Base-by-base conservation (phyloP, 73 alveolate species). In the Symbiodinium natans region DNA sequence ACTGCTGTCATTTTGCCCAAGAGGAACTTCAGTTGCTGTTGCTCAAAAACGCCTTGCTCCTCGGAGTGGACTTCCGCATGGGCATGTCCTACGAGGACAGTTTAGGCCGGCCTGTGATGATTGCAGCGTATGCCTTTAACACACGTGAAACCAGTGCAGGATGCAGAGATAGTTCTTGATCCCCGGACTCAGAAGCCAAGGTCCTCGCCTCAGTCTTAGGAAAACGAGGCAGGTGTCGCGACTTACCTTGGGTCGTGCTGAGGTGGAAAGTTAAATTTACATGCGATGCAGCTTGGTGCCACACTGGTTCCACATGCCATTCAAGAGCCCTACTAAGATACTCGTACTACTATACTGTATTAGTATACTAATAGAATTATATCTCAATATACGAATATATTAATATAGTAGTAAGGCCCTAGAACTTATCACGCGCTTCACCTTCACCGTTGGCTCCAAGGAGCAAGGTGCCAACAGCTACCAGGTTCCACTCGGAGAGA, bases 31-130 rank as follows among this genome's bases (percentile, higher is more conserved):
- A 92, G 80, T 21, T 92, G 59, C 83, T 92, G 36, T 29, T 92
- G 73, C 34, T 92, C 52, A 92, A 92, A 43, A 77, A 74, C 15
- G 98, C 92, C 63, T 33, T 92, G 82, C 83, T 92, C 29, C 83
- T 92, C 25, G 98, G 98, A 1, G 98, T 92, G 41, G 98, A 92
- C 77, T 90, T 90, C 52, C 59, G 80, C 71, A 41, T 90, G 63
- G 97, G 97, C 15, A 41, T 90, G 89, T 41, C 89, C 80, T 90
- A 90, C 41, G 97, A 90, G 46, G 80, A 27, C 80, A 19, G 71
- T 52, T 52, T 52, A 21, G 68, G n/a, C n/a, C n/a, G n/a, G n/a
- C n/a, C n/a, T n/a, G n/a, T n/a, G n/a, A n/a, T n/a, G n/a, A n/a
- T n/a, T n/a, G n/a, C n/a, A n/a, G n/a, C n/a, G n/a, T n/a, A n/a